phyloP scores from a whole-genome alignment of 225 moss, liverwort and hornwort genomes.

The Bryum argenteum region DNA sequence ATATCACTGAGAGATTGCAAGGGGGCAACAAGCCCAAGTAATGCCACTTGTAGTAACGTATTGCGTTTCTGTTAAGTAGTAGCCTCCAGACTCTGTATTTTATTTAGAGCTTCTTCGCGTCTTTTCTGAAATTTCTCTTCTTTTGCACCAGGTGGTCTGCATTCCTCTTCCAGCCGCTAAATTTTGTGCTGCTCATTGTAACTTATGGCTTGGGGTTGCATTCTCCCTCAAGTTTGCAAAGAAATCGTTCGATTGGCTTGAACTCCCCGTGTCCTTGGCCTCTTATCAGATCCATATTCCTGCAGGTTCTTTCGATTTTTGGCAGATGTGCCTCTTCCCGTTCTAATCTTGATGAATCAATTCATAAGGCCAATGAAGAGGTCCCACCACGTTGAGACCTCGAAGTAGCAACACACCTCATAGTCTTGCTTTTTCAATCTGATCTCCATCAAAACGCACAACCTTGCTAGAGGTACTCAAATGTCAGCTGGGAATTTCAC shows the following conservation, averaged over 20 bases:
- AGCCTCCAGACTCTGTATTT: constrained; percentile 40
- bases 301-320: not conserved
- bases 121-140: constrained; percentile 9
- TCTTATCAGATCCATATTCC: not conserved
- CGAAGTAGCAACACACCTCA: too few species aligned
- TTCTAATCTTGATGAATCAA: too few species aligned
- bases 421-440: too few species aligned
- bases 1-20: constrained; percentile 77
- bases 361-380: too few species aligned
- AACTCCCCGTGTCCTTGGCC: not conserved
- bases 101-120: constrained; percentile 21
- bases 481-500: too few species aligned
- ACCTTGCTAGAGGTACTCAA: too few species aligned
- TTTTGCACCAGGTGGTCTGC: constrained; percentile 3
- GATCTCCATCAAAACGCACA: too few species aligned
- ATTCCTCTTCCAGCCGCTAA: not conserved
- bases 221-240: constrained; percentile 3
- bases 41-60: not conserved
- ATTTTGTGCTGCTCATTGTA: not conserved
- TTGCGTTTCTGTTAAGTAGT: not conserved
- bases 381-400: too few species aligned
- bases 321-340: too few species aligned
- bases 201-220: not conserved
- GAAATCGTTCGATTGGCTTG: constrained; percentile 5
- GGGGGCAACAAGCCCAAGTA: constrained; percentile 42